Evolutionary conservation across 202 grass and related monocot genomes (phyloP), one percentile per base, ranked within the genome.

Genomic region (Elaeis oleifera): DNA sequence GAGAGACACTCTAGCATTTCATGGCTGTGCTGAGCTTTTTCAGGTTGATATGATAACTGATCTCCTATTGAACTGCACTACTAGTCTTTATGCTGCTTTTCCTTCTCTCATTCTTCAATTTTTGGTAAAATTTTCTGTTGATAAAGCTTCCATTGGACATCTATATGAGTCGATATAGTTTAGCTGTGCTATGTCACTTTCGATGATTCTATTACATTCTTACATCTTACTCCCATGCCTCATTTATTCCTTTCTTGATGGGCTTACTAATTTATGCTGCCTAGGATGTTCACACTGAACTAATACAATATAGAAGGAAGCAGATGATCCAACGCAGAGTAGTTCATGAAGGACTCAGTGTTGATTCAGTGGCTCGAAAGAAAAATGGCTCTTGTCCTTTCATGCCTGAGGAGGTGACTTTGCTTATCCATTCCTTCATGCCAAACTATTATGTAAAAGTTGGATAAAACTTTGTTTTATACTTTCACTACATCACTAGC

Each of bases 21-120:
- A 99, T 94, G 94, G 94, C 54, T 99, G 94, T 65, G 94, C 94
- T 56, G 94, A 99, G 87, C 82, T 84, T 32, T 99, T 89, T 71
- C 94, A 99, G 94, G 94, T 99, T 80, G 48, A 64, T 80, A 64
- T 80, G 36, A 44, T 44, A 44, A 44, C 8, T 44, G 11, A 44
- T 13, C 36, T 14, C 2, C 36, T 44, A 44, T 44, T 14, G 9
- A 13, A 44, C 11, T 14, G 36, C 11, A 3, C 31, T 44, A 14
- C 36, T 44, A 44, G 36, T 44, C 36, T 44, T 44, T 44, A 44
- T 44, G 36, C 9, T 44, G 36, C 36, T 44, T 44, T 13, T 44
- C 11, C 36, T 31, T 31, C 36, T 44, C 9, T 44, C 36, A 44
- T 44, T 44, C 36, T 44, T 44, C 36, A 44, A 9, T 44, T 44